phyloP scores from a whole-genome alignment of 768 basidiomycete genomes.

The Pleurotus tuber-regium region DNA sequence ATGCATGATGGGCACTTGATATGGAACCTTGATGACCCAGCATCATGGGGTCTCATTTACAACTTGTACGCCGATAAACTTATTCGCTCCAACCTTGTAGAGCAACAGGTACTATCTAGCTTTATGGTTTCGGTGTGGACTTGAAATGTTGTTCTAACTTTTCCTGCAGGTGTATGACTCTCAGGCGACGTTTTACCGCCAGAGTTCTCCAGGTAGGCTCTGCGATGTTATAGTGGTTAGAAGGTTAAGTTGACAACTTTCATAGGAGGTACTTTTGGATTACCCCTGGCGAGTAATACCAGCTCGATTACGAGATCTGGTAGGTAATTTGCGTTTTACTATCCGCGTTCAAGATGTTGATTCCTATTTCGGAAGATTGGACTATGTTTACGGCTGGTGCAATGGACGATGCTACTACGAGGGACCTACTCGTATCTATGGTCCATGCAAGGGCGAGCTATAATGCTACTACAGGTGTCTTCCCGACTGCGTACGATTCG shows the following conservation, averaged over 20 bases:
- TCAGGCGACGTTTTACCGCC: conserved; percentile 12
- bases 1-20: neutral
- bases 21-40: neutral
- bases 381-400: conserved; percentile 46
- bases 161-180: conserved; percentile 11
- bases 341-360: no score
- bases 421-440: conserved; percentile 35
- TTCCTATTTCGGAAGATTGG: no score
- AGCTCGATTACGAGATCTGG: conserved; percentile 24
- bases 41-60: neutral
- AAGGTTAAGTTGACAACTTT: neutral
- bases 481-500: conserved; percentile 24
- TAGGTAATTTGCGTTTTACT: conserved; percentile 3
- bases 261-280: conserved; percentile 2
- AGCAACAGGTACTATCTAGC: conserved; percentile 12
- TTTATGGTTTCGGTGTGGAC: no score
- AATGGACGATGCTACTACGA: conserved; percentile 26
- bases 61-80: conserved; percentile 36
- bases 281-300: conserved; percentile 18
- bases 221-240: neutral
- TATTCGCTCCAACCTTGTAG: conserved; percentile 39
- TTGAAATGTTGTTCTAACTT: conserved; percentile 3
- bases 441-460: conserved; percentile 23
- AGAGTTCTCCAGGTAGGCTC: neutral
- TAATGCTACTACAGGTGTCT: conserved; percentile 16